Percentiles rank a stretch among this genome's conserved stretches.
Conservation (phyloP, 1,284 basidiomycete species). For the Cutaneotrichosporon sp. region DNA sequence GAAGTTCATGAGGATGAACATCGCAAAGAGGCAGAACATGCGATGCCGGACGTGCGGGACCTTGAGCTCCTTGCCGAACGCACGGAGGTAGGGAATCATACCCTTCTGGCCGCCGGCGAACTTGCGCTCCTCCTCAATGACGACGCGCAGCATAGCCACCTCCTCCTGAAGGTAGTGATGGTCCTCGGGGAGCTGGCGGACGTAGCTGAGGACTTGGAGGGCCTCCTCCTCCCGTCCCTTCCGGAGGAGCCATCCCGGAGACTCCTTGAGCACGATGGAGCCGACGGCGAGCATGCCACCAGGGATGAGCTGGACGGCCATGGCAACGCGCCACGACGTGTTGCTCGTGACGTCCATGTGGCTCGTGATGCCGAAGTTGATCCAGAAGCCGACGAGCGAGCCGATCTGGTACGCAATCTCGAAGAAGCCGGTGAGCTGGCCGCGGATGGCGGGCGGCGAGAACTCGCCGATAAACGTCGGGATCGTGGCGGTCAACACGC, state of each 20-base stretch:
- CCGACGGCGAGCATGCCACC: slow-evolving; percentile 56
- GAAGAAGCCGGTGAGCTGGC: slow-evolving; percentile 57
- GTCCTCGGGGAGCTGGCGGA: slow-evolving; percentile 54
- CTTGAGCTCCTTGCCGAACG: not conserved
- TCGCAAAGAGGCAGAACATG: not conserved
- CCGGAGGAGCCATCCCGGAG: slow-evolving; percentile 59
- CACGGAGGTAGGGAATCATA: slow-evolving; percentile 13
- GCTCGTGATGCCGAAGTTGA: slow-evolving; percentile 45
- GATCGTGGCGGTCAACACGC: slow-evolving; percentile 30
- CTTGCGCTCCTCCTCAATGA: slow-evolving; percentile 38
- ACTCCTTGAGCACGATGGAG: slow-evolving; percentile 58
- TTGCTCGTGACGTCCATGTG: slow-evolving; percentile 47
- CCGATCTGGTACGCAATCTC: slow-evolving; percentile 54
- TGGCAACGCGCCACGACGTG: slow-evolving; percentile 57
- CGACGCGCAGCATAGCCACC: slow-evolving; percentile 29
- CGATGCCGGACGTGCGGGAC: slow-evolving; percentile 14
- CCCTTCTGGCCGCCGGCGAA: slow-evolving; percentile 18
- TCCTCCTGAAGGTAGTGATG: slow-evolving; percentile 53
- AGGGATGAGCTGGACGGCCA: slow-evolving; percentile 61
- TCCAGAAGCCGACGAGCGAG: slow-evolving; percentile 56
- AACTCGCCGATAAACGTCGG: slow-evolving; percentile 52
- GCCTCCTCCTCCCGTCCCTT: slow-evolving; percentile 54
- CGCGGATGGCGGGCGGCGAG: slow-evolving; percentile 50
- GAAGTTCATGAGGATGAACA: slow-evolving; percentile 13
- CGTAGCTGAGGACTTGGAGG: slow-evolving; percentile 53